These are phyloP conservation scores for Colletotrichum brevisporum DNA, from an alignment of 2,329 filamentous ascomycete genomes.

Conservation along the genomic window DNA sequence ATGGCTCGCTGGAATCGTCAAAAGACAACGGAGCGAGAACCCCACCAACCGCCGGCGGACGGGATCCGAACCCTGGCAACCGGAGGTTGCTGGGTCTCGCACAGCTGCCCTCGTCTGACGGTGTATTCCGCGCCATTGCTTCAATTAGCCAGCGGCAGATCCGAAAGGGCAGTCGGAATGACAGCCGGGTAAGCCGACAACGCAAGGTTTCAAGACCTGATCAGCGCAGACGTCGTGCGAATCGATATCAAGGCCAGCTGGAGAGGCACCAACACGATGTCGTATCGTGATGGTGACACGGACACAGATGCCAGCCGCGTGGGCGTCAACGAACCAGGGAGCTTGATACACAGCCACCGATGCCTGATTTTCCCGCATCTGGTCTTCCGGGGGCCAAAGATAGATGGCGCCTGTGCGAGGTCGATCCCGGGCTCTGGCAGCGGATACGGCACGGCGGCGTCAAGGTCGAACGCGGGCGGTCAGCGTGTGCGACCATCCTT, in stretches of 20 bases:
- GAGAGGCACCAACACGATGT: neutral
- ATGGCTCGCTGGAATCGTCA: neutral
- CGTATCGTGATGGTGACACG: slow-evolving; percentile 1
- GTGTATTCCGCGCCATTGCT: slow-evolving; percentile 6
- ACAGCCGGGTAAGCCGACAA: slow-evolving; percentile 4
- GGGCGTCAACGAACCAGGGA: slow-evolving; percentile 9
- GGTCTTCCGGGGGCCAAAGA: slow-evolving; percentile 13
- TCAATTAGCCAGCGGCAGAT: neutral
- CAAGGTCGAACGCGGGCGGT: slow-evolving; percentile 20
- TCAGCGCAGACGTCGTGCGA: slow-evolving; percentile 3
- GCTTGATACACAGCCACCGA: slow-evolving; percentile 7
- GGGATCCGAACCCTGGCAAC: neutral
- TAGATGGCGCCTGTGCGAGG: slow-evolving; percentile 16
- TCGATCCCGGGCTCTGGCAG: slow-evolving; percentile 27
- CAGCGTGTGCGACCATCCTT: slow-evolving; percentile 27
- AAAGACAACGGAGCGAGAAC: slow-evolving; percentile 13
- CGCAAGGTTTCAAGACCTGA: slow-evolving; percentile 4
- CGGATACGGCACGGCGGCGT: slow-evolving; percentile 22
- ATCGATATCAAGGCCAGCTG: neutral
- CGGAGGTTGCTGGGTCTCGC: neutral
- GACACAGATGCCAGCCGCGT: slow-evolving; percentile 24
- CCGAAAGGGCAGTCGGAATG: slow-evolving; percentile 3
- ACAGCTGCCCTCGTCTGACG: slow-evolving; percentile 1
- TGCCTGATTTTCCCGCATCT: slow-evolving; percentile 6
- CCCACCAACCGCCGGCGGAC: neutral